phyloP scores from a whole-genome alignment of 1,139 yeast genomes.

The Taiozyma sp. region DNA sequence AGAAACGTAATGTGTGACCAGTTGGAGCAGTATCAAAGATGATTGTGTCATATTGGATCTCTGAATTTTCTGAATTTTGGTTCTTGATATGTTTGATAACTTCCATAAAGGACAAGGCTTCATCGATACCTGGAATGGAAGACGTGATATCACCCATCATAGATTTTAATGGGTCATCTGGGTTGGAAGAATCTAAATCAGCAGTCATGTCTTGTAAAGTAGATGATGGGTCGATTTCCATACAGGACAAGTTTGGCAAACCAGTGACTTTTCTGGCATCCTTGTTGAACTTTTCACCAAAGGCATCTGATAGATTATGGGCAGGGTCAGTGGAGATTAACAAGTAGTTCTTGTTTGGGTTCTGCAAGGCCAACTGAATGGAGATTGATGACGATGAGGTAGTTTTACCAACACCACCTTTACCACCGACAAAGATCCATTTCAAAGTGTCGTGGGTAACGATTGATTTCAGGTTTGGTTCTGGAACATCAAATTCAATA shows the following conservation, averaged over 20 bases:
- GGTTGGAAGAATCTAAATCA: slow-evolving; percentile 37
- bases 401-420: slow-evolving; percentile 99
- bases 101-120: slow-evolving; percentile 95
- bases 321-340: slow-evolving; percentile 98
- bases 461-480: slow-evolving; percentile 64
- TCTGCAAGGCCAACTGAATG: slow-evolving; percentile 77
- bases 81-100: slow-evolving; percentile 92
- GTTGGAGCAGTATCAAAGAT: slow-evolving; percentile 98
- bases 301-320: slow-evolving; percentile 93
- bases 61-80: slow-evolving; percentile 46
- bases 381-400: slow-evolving; percentile 96
- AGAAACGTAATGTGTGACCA: slow-evolving; percentile 91
- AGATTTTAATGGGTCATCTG: slow-evolving; percentile 53
- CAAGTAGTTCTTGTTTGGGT: slow-evolving; percentile 75
- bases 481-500: slow-evolving; percentile 31
- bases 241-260: slow-evolving; percentile 79
- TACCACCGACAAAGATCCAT: slow-evolving; percentile 98
- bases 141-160: slow-evolving; percentile 92
- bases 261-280: slow-evolving; percentile 95
- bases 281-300: slow-evolving; percentile 95
- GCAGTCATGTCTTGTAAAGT: slow-evolving; percentile 86
- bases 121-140: slow-evolving; percentile 96
- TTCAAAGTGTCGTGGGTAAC: slow-evolving; percentile 64
- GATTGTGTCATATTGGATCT: slow-evolving; percentile 68
- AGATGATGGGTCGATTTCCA: slow-evolving; percentile 98